phyloP scores from a whole-genome alignment of 441 rosid genomes.

The Pelargonium cotyledonis region DNA sequence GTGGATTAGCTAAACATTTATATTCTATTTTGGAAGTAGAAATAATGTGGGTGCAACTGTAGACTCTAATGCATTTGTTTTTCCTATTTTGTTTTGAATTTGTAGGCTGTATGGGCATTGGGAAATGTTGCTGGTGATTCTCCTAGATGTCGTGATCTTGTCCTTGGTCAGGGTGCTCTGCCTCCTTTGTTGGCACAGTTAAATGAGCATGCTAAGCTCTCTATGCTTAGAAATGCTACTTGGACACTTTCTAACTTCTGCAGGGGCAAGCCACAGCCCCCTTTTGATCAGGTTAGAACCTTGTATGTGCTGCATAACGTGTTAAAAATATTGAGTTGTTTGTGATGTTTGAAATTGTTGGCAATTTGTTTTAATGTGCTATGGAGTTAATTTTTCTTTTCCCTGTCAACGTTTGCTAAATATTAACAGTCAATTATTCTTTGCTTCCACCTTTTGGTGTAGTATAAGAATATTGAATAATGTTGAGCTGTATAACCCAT shows the following conservation, averaged over 20 bases:
- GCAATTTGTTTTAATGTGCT: too few species aligned
- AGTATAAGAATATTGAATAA: too few species aligned
- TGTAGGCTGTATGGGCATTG: slow-evolving; percentile 85
- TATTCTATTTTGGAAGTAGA: too few species aligned
- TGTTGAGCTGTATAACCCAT: too few species aligned
- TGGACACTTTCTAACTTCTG: slow-evolving; percentile 95
- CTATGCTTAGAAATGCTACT: slow-evolving; percentile 91
- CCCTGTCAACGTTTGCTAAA: too few species aligned
- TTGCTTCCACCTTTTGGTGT: too few species aligned
- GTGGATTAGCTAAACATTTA: too few species aligned
- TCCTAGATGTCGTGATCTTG: slow-evolving; percentile 82
- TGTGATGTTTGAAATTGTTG: too few species aligned
- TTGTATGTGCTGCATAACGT: not conserved
- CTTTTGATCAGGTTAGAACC: slow-evolving; percentile 62
- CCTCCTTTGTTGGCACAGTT: slow-evolving; percentile 56
- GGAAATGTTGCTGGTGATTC: slow-evolving; percentile 97
- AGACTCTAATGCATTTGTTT: not conserved
- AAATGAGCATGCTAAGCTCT: slow-evolving; percentile 72
- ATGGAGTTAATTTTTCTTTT: too few species aligned
- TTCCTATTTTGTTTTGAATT: not conserved
- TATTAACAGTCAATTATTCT: too few species aligned
- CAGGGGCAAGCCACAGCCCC: slow-evolving; percentile 83
- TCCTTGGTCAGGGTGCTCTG: slow-evolving; percentile 65
- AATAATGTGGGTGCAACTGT: too few species aligned
- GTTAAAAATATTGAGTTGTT: not conserved